Conservation (phyloP, 192 early-diverging fungal species). For the Lunasporangiospora selenospora region DNA sequence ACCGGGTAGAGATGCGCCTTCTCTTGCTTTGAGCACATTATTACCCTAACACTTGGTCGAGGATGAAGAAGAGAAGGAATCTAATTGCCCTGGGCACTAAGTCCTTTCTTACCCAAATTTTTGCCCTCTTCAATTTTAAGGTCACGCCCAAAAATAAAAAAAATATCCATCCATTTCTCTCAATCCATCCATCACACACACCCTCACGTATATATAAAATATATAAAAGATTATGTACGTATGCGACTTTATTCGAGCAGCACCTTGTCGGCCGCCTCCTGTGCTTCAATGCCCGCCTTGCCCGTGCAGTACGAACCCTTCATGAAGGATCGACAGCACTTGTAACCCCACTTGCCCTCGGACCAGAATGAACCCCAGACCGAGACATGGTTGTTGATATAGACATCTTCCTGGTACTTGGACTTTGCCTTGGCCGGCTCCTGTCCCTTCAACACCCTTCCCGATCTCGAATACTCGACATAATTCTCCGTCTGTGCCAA, state of each 20-base stretch:
- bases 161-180: too few species aligned
- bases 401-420: slow-evolving; percentile 93
- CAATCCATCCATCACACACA: too few species aligned
- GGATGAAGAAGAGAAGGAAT: slow-evolving; percentile 45
- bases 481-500: slow-evolving; percentile 92
- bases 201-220: too few species aligned
- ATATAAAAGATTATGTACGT: too few species aligned
- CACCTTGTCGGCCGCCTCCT: slow-evolving; percentile 20
- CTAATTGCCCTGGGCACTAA: too few species aligned
- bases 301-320: slow-evolving; percentile 92
- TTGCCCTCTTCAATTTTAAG: too few species aligned
- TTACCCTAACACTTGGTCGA: too few species aligned
- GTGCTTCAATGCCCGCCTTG: slow-evolving; percentile 75
- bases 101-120: too few species aligned
- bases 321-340: slow-evolving; percentile 85
- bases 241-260: too few species aligned
- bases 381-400: slow-evolving; percentile 80
- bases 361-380: slow-evolving; percentile 98
- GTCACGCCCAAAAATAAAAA: too few species aligned
- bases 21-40: too few species aligned
- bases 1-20: too few species aligned
- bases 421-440: slow-evolving; percentile 80
- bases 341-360: slow-evolving; percentile 95
- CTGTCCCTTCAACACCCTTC: slow-evolving; percentile 85
- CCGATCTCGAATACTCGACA: slow-evolving; percentile 96